These are phyloP conservation scores for Bromus sterilis DNA, from an alignment of 176 grass and related monocot species.

Conservation along the genomic window DNA sequence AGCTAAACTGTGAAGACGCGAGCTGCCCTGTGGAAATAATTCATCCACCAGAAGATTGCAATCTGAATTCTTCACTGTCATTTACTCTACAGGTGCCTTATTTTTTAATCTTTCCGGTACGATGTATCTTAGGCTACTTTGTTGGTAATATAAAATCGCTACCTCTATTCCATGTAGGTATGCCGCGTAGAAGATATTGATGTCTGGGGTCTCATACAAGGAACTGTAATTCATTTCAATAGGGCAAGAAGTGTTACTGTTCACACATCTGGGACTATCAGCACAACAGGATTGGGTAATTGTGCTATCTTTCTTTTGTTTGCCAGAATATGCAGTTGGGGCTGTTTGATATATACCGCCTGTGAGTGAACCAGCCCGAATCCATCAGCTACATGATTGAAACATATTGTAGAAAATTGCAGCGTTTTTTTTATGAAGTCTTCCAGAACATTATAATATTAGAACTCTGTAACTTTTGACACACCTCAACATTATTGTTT, in stretches of 20 bases:
- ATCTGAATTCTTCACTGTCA: slow-evolving; percentile 91
- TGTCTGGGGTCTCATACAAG: slow-evolving; percentile 80
- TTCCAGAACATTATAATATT: background rate
- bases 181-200: slow-evolving; percentile 99
- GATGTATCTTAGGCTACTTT: background rate
- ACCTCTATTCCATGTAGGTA: slow-evolving; percentile 41
- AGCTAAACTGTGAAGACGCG: slow-evolving; percentile 80
- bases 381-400: background rate
- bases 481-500: background rate
- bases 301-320: slow-evolving; percentile 17
- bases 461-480: background rate
- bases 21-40: slow-evolving; percentile 83
- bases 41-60: slow-evolving; percentile 99
- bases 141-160: background rate
- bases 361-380: background rate
- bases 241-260: slow-evolving; percentile 75
- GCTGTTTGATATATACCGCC: background rate
- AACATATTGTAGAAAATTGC: background rate
- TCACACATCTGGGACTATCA: slow-evolving; percentile 78
- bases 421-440: background rate
- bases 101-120: background rate
- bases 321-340: background rate
- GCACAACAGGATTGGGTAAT: slow-evolving; percentile 74
- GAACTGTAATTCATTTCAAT: slow-evolving; percentile 97
- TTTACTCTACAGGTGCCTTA: slow-evolving; percentile 90